Base-by-base conservation (phyloP, 1,284 basidiomycete genomes). In the Tilletia indica region DNA sequence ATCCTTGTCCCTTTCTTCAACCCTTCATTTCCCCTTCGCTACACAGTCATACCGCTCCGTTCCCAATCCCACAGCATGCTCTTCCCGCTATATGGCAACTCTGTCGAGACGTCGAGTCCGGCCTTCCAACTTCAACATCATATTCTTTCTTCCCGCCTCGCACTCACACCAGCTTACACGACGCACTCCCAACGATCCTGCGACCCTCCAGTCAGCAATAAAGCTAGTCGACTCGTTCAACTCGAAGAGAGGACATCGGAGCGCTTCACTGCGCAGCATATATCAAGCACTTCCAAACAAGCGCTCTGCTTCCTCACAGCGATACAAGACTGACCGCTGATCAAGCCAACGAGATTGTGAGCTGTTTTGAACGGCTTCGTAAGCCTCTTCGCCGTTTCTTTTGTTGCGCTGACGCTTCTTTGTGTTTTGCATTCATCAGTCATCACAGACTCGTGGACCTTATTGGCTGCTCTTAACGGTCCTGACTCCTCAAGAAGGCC, bases 151-250 rank as follows among this genome's bases (percentile, higher is more conserved):
- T 54, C 51, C 6, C 2, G 51, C 16, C 61, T 64, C 34, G 42
- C 36, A 8, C 38, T 64, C 36, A 64, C 36, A 3, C 61, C 61
- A 12, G 34, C 31, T 16, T 54, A 2, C 1, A 19, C 34, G n/a
- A 58, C 25, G 21, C 61, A 36, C 25, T 6, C 16, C 61, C 31
- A 19, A n/a, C 2, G 61, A 64, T 39, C 61, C 61, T 42, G 16
- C n/a, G 11, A 14, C 42, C 38, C 61, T 64, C 61, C 36, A 64
- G 61, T 64, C 61, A 12, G 61, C 61, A 8, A 14, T 64, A 2
- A 39, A 64, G 36, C 16, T 64, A 9, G 61, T 64, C 34, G 39
- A 64, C 14, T 38, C 61, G 61, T 5, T 39, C 5, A 4, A 39
- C 51, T 19, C 21, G 12, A 54, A 19, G 51, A 11, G 51, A 25